Evolutionary conservation across 176 grass and related monocot genomes (phyloP).

Genomic region (Hordeum marinum): DNA sequence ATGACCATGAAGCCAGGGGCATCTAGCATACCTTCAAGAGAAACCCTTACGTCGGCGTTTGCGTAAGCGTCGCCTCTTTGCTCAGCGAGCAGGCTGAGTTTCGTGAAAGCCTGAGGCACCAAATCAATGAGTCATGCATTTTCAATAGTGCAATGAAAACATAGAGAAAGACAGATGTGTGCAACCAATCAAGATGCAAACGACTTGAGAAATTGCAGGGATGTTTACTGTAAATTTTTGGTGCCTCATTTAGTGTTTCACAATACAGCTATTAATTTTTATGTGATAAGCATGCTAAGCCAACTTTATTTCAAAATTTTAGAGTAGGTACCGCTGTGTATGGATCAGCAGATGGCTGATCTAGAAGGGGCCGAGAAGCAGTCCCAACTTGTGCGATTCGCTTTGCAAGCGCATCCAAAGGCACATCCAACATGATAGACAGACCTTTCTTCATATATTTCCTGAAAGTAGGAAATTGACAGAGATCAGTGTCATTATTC

Average conservation of each 20-base stretch:
- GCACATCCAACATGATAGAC: conserved; percentile 92
- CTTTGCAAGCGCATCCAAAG: conserved; percentile 83
- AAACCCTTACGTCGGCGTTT: conserved; percentile 69
- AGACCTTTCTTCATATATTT: conserved; percentile 89
- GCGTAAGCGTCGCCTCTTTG: conserved; percentile 62
- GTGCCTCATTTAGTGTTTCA: too few relatives aligned
- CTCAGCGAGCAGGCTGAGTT: conserved; percentile 64
- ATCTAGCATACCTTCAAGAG: conserved; percentile 56
- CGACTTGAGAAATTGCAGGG: neutral
- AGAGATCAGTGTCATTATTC: neutral
- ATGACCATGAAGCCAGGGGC: neutral
- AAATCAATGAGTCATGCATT: neutral
- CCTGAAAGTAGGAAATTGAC: conserved; percentile 28
- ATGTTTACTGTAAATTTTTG: neutral
- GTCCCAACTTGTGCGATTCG: conserved; percentile 92
- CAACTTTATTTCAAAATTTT: neutral
- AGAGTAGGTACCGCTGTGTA: conserved; percentile 64
- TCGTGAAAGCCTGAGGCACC: conserved; percentile 53
- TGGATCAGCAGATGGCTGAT: conserved; percentile 83
- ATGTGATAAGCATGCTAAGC: neutral
- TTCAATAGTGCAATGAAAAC: neutral
- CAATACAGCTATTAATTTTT: too few relatives aligned
- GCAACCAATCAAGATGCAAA: neutral
- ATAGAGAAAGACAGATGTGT: neutral
- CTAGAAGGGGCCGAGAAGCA: conserved; percentile 88